Percentiles rank a stretch among this genome's conserved stretches.
Evolutionary conservation across 768 basidiomycete species (phyloP).

Genomic region (Pleurotus sapidus): DNA sequence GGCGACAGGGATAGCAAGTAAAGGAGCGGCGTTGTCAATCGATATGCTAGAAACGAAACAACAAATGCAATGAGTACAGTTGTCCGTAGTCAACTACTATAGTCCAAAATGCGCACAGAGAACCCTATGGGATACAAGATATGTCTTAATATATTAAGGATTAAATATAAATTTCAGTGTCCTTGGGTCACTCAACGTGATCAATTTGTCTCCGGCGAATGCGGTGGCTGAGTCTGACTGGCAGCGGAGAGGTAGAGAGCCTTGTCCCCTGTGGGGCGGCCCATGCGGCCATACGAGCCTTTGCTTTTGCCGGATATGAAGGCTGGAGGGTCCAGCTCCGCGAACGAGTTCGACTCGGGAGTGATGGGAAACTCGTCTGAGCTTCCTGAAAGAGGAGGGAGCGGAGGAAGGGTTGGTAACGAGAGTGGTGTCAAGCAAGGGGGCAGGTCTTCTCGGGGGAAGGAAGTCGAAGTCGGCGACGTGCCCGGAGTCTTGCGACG

Average conservation of each 20-base stretch:
- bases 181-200: background rate
- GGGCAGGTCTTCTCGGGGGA: conserved; percentile 43
- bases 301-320: conserved; percentile 15
- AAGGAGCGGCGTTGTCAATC: background rate
- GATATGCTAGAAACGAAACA: background rate
- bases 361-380: conserved; percentile 41
- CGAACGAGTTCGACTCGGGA: conserved; percentile 25
- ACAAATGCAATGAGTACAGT: conserved; percentile 3
- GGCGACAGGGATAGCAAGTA: background rate
- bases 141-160: background rate
- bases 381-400: conserved; percentile 42
- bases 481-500: conserved; percentile 76
- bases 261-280: conserved; percentile 39
- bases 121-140: conserved; percentile 4
- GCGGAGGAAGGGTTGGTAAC: conserved; percentile 62
- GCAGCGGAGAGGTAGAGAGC: conserved; percentile 39
- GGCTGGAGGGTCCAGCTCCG: conserved; percentile 14
- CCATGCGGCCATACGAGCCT: conserved; percentile 28
- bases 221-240: conserved; percentile 25
- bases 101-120: conserved; percentile 1
- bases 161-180: conserved; percentile 1
- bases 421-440: conserved; percentile 48
- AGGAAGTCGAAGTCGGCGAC: conserved; percentile 68
- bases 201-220: conserved; percentile 21
- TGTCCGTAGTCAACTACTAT: conserved; percentile 6